phyloP scores from a whole-genome alignment of 2,329 filamentous ascomycete genomes.

The Chaetomiaceae sp. region DNA sequence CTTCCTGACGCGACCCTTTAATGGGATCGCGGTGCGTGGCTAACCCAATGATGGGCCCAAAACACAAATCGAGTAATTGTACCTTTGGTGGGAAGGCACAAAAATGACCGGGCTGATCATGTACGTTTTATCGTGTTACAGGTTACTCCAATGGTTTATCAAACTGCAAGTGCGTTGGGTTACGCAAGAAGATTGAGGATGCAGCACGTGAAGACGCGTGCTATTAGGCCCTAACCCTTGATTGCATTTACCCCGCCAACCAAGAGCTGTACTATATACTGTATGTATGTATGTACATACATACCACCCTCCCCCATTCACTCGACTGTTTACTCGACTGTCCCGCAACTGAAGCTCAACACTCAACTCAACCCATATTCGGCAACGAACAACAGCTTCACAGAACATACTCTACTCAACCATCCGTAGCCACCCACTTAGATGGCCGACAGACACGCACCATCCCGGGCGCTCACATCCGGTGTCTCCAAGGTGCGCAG shows the following conservation, averaged over 20 bases:
- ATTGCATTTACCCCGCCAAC: constrained; percentile 1
- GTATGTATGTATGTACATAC: no score
- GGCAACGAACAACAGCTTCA: no score
- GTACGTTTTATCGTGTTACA: no score
- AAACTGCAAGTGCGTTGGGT: no score
- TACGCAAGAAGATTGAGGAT: no score
- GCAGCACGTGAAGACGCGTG: neutral
- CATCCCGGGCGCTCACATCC: constrained; percentile 10
- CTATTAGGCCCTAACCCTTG: constrained; percentile 3
- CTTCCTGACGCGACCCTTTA: constrained; percentile 23
- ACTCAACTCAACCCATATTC: no score
- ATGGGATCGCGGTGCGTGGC: constrained; percentile 11
- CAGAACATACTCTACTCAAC: neutral
- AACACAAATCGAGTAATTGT: no score
- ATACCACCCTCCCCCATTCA: neutral
- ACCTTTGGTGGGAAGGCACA: no score
- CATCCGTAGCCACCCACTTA: neutral
- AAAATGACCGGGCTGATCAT: no score
- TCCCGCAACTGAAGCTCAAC: neutral
- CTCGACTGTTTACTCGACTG: neutral
- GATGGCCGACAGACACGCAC: constrained; percentile 26
- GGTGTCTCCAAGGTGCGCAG: constrained; percentile 17
- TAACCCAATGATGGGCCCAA: no score
- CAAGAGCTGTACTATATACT: no score
- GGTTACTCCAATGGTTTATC: no score